Percentiles rank a stretch among this genome's conserved stretches.
These are phyloP conservation scores for Chaetomiaceae sp. DNA, from an alignment of 2,329 filamentous ascomycete species.

Conservation along the genomic window DNA sequence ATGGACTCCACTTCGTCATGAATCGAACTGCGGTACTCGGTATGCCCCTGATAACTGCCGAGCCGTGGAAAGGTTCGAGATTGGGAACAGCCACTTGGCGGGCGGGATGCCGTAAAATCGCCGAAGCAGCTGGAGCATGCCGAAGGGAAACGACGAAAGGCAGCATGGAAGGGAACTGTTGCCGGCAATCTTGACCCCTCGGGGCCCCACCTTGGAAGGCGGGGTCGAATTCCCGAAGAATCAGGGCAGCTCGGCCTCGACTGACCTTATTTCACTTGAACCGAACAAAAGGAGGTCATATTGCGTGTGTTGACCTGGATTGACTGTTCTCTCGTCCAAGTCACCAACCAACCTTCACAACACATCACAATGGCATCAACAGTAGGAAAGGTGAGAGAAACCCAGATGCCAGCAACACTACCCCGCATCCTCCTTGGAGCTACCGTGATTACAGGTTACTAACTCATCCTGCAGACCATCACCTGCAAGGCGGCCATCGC, in stretches of 20 bases:
- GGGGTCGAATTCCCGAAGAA: constrained; percentile 4
- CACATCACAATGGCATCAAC: constrained; percentile 24
- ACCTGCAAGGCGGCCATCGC: constrained; percentile 96
- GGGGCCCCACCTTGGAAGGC: constrained; percentile 19
- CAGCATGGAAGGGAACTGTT: background rate
- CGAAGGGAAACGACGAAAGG: constrained; percentile 11
- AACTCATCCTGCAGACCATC: constrained; percentile 61
- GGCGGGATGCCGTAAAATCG: constrained; percentile 27
- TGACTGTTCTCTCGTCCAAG: background rate
- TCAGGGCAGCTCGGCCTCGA: background rate
- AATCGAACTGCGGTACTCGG: too few species aligned
- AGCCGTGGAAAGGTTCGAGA: background rate
- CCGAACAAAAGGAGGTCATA: background rate
- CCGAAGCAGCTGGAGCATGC: constrained; percentile 14
- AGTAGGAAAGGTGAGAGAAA: constrained; percentile 26
- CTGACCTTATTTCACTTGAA: background rate
- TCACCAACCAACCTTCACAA: background rate
- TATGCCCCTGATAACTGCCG: constrained; percentile 2
- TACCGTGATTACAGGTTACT: constrained; percentile 1
- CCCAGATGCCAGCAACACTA: background rate
- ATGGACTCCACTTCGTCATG: background rate
- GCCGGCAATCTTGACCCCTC: constrained; percentile 16
- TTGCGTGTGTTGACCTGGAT: background rate
- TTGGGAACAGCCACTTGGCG: background rate
- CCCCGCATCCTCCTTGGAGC: constrained; percentile 8